A percentile compares a stretch with the other conserved stretches of the same genome.
These are phyloP conservation scores for Cardiosporidium cionae DNA, from an alignment of 169 alveolate genomes.

Conservation along the genomic window DNA sequence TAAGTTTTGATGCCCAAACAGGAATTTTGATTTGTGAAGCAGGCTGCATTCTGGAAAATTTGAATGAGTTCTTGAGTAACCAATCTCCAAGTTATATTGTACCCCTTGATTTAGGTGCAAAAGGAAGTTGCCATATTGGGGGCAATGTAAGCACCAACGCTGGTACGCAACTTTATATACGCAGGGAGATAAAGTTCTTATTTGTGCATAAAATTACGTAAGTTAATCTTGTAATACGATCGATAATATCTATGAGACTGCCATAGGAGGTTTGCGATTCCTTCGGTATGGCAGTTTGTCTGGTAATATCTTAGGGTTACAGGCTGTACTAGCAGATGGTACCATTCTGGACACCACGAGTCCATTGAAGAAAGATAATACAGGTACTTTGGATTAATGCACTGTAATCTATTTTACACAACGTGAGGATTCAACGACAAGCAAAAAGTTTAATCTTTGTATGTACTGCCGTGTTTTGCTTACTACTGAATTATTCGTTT, in stretches of 20 bases:
- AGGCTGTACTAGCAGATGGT: constrained; percentile 59
- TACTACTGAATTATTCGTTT: too few species aligned
- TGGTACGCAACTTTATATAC: constrained; percentile 29
- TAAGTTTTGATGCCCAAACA: constrained; percentile 1
- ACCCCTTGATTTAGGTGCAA: constrained; percentile 73
- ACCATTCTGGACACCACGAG: constrained; percentile 36
- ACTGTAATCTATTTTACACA: too few species aligned
- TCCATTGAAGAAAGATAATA: constrained; percentile 57
- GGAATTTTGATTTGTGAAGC: constrained; percentile 13
- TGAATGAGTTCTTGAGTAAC: background rate
- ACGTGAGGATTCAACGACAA: too few species aligned
- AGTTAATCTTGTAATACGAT: too few species aligned
- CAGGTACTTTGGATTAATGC: too few species aligned
- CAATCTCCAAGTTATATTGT: background rate
- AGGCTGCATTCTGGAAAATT: constrained; percentile 7
- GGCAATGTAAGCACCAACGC: constrained; percentile 78
- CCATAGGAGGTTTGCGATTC: constrained; percentile 50
- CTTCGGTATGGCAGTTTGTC: constrained; percentile 63
- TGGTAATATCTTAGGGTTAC: constrained; percentile 58
- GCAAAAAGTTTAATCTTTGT: too few species aligned
- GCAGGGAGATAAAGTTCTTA: too few species aligned
- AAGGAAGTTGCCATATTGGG: constrained; percentile 71
- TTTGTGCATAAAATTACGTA: too few species aligned
- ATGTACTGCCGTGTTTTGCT: too few species aligned
- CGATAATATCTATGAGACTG: background rate